Conservation (phyloP, 2,329 filamentous ascomycete genomes). For the Botrytis paeoniae region DNA sequence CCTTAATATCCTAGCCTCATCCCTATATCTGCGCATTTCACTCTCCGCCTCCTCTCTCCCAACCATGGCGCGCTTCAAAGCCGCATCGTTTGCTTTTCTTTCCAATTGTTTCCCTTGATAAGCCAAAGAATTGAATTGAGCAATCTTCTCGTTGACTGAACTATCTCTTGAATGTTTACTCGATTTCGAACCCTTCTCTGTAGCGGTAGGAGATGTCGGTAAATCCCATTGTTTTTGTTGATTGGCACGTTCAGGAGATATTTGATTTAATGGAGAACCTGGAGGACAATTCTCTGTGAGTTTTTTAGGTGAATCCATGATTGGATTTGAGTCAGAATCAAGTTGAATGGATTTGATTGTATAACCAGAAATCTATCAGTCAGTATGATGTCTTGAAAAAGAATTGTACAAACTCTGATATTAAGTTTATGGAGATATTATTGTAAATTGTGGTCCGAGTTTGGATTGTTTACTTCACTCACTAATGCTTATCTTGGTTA, state of each 20-base stretch:
- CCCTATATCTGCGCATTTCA: conserved; percentile 61
- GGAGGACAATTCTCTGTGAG: conserved; percentile 49
- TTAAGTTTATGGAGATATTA: conserved; percentile 13
- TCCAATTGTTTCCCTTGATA: conserved; percentile 55
- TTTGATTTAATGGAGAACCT: conserved; percentile 55
- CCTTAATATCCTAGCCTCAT: conserved; percentile 56
- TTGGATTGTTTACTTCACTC: conserved; percentile 16
- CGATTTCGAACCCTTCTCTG: conserved; percentile 19
- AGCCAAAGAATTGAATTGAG: conserved; percentile 69
- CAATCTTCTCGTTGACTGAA: conserved; percentile 65
- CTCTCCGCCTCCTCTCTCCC: conserved; percentile 69
- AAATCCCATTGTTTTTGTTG: conserved; percentile 40
- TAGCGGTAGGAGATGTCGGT: conserved; percentile 23
- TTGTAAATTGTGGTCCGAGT: conserved; percentile 16
- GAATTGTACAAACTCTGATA: conserved; percentile 4
- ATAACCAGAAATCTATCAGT: neutral
- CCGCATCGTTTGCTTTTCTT: conserved; percentile 62
- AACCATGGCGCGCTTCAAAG: conserved; percentile 62
- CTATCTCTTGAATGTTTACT: conserved; percentile 48
- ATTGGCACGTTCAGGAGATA: conserved; percentile 64
- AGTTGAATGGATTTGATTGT: neutral
- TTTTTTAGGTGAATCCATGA: conserved; percentile 47
- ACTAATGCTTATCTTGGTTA: conserved; percentile 13
- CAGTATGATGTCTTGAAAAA: neutral
- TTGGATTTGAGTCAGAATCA: neutral